phyloP scores from a whole-genome alignment of 768 basidiomycete genomes.

The Chlorophyllum brunneum region DNA sequence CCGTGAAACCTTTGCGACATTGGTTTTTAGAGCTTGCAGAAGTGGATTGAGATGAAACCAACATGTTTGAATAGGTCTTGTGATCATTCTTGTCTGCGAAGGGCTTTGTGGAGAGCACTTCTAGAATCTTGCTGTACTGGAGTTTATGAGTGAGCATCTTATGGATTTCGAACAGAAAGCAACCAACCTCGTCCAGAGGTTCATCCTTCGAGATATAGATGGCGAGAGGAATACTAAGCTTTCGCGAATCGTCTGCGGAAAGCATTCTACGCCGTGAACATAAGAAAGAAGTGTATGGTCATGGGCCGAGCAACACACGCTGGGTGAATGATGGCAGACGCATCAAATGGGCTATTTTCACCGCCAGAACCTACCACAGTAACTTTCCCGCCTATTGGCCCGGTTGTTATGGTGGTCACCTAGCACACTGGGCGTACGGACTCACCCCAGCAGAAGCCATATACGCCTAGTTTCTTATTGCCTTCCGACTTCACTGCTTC shows the following conservation, averaged over 20 bases:
- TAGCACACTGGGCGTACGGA: neutral
- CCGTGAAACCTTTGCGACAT: slow-evolving; percentile 47
- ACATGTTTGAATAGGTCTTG: slow-evolving; percentile 49
- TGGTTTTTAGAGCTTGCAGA: neutral
- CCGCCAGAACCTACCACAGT: slow-evolving; percentile 35
- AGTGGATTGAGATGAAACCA: slow-evolving; percentile 9
- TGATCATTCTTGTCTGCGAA: slow-evolving; percentile 46
- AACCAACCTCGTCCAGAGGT: slow-evolving; percentile 47
- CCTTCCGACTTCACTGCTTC: slow-evolving; percentile 38
- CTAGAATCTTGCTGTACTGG: slow-evolving; percentile 48
- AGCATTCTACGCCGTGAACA: slow-evolving; percentile 38
- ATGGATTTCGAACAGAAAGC: neutral
- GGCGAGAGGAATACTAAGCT: slow-evolving; percentile 48
- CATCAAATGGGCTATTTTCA: slow-evolving; percentile 40
- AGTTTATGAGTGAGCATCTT: neutral
- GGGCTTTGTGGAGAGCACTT: slow-evolving; percentile 44
- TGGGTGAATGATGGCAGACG: slow-evolving; percentile 52
- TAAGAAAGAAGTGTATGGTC: neutral
- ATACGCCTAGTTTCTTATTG: slow-evolving; percentile 41
- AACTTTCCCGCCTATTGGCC: slow-evolving; percentile 45
- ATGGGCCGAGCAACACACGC: slow-evolving; percentile 38
- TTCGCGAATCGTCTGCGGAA: slow-evolving; percentile 44
- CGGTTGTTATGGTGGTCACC: neutral
- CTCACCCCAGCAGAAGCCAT: slow-evolving; percentile 57
- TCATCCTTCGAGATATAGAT: slow-evolving; percentile 60